Evolutionary conservation across 1,284 basidiomycete species (phyloP).

Genomic region (Ganoderma meredithae): DNA sequence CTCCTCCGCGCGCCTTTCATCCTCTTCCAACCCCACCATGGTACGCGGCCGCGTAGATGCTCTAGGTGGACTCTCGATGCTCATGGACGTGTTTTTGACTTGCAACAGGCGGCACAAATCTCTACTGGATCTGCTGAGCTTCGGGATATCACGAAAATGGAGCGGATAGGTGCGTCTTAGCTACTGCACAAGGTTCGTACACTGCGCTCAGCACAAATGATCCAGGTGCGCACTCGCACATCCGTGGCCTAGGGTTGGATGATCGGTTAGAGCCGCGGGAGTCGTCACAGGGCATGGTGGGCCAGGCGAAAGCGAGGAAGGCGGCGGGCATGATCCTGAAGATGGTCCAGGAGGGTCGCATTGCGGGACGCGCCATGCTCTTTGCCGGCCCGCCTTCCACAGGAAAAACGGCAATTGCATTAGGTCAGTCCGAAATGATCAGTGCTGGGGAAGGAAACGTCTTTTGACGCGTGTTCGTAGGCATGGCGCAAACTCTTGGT

Average conservation of each 20-base stretch:
- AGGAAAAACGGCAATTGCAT: constrained; percentile 97
- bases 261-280: constrained; percentile 89
- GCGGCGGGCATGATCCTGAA: constrained; percentile 97
- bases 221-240: constrained; percentile 97
- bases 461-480: constrained; percentile 47
- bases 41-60: constrained; percentile 30
- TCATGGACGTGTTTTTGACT: neutral
- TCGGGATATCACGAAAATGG: constrained; percentile 91
- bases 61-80: neutral
- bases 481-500: constrained; percentile 96
- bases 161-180: constrained; percentile 47
- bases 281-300: constrained; percentile 95
- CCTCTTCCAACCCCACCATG: constrained; percentile 38
- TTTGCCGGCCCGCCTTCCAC: constrained; percentile 97
- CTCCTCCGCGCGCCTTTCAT: constrained; percentile 45
- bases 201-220: neutral
- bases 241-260: constrained; percentile 93
- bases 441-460: neutral
- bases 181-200: neutral
- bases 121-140: constrained; percentile 78
- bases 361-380: constrained; percentile 94
- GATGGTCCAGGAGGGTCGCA: constrained; percentile 96
- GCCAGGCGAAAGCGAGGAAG: constrained; percentile 93
- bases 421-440: constrained; percentile 61
- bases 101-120: constrained; percentile 68